phyloP scores from a whole-genome alignment of 1,284 basidiomycete genomes.

The Athelia sp. region DNA sequence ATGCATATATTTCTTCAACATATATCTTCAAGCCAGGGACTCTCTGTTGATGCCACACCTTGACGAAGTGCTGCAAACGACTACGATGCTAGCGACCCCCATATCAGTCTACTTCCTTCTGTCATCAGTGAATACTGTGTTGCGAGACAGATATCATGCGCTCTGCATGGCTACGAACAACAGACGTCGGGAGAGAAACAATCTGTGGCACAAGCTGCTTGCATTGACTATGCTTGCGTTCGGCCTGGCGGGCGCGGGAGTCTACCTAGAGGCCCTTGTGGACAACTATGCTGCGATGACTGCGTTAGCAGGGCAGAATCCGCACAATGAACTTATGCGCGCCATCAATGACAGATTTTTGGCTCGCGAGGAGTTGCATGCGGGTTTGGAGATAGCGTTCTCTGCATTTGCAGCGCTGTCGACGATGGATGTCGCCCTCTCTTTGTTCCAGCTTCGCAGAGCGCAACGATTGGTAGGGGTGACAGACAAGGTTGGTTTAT shows the following conservation, averaged over 20 bases:
- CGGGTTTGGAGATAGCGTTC: neutral
- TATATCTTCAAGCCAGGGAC: neutral
- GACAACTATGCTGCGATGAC: neutral
- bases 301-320: neutral
- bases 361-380: neutral
- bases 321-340: neutral
- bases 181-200: neutral
- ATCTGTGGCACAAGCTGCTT: neutral
- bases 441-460: neutral
- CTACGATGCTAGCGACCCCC: neutral
- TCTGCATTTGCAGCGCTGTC: neutral
- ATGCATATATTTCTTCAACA: neutral
- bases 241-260: neutral
- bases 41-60: neutral
- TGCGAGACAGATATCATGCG: neutral
- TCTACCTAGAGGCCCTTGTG: neutral
- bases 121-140: neutral
- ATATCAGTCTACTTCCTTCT: neutral
- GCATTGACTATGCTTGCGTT: neutral
- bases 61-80: neutral
- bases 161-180: neutral
- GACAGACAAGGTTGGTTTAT: neutral
- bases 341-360: neutral
- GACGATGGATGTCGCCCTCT: neutral
- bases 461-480: neutral